A percentile compares a stretch with the other conserved stretches of the same genome.
Conservation (phyloP, 2,329 filamentous ascomycete species). For the Zalaria sp. region DNA sequence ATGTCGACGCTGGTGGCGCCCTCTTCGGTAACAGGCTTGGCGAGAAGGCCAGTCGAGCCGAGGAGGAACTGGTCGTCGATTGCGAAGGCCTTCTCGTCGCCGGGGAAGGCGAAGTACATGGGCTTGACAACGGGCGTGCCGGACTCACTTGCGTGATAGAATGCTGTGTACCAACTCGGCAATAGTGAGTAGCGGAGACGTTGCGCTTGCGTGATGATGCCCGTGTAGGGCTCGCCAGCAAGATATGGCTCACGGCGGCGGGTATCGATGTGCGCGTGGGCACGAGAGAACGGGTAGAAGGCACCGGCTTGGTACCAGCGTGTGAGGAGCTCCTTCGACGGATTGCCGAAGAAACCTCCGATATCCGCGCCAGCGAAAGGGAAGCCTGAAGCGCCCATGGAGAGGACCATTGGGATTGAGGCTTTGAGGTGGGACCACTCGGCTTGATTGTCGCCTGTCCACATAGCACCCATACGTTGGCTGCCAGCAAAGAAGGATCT, state of each 20-base stretch:
- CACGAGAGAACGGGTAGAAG: slow-evolving; percentile 97
- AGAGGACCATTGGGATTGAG: slow-evolving; percentile 84
- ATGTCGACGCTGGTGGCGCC: slow-evolving; percentile 60
- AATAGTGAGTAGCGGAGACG: slow-evolving; percentile 80
- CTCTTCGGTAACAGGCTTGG: slow-evolving; percentile 75
- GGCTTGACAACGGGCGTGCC: slow-evolving; percentile 81
- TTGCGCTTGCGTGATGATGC: slow-evolving; percentile 76
- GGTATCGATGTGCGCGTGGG: slow-evolving; percentile 91
- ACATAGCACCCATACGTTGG: slow-evolving; percentile 87
- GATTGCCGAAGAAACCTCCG: slow-evolving; percentile 95
- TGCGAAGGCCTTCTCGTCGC: slow-evolving; percentile 72
- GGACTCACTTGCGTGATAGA: slow-evolving; percentile 71
- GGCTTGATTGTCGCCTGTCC: slow-evolving; percentile 96
- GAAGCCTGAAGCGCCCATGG: slow-evolving; percentile 82
- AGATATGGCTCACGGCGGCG: slow-evolving; percentile 90
- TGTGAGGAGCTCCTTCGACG: slow-evolving; percentile 76
- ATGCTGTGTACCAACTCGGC: slow-evolving; percentile 93
- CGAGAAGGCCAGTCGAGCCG: slow-evolving; percentile 76
- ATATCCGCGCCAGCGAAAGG: slow-evolving; percentile 94
- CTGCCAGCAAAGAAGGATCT: slow-evolving; percentile 85
- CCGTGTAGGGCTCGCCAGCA: slow-evolving; percentile 66
- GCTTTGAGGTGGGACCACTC: slow-evolving; percentile 83
- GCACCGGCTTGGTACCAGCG: slow-evolving; percentile 95
- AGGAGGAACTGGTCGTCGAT: slow-evolving; percentile 92
- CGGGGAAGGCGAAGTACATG: slow-evolving; percentile 84